These are phyloP conservation scores for Ophiobolus disseminans DNA, from an alignment of 2,329 filamentous ascomycete genomes.

Conservation along the genomic window DNA sequence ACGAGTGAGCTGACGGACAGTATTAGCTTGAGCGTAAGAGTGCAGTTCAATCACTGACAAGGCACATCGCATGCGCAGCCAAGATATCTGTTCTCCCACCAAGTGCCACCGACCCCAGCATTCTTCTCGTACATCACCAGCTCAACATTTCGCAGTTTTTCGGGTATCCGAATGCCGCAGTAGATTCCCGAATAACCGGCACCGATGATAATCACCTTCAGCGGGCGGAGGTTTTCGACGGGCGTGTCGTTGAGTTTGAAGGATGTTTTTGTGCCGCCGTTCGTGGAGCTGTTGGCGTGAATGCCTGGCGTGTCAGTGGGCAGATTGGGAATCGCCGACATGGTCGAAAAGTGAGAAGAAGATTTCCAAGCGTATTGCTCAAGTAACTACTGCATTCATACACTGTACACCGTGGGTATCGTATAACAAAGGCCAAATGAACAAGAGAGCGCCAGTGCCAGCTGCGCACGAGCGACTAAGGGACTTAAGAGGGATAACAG, in stretches of 20 bases:
- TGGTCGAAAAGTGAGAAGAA: constrained; percentile 11
- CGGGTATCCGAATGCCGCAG: constrained; percentile 53
- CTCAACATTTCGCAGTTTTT: constrained; percentile 49
- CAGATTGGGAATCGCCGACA: constrained; percentile 42
- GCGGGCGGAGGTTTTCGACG: constrained; percentile 52
- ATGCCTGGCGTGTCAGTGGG: constrained; percentile 26
- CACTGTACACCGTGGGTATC: constrained; percentile 15
- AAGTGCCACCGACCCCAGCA: constrained; percentile 48
- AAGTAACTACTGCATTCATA: constrained; percentile 12
- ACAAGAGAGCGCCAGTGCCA: not conserved
- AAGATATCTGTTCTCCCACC: constrained; percentile 53
- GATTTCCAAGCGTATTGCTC: constrained; percentile 2
- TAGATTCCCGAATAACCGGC: constrained; percentile 56
- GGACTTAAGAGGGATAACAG: constrained; percentile 9
- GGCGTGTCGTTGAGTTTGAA: constrained; percentile 47
- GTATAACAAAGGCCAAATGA: constrained; percentile 15
- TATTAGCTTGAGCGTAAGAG: constrained; percentile 2
- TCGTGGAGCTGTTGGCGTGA: constrained; percentile 14
- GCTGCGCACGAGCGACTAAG: constrained; percentile 5
- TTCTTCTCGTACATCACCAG: constrained; percentile 55
- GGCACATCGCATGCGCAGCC: constrained; percentile 55
- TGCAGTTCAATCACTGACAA: constrained; percentile 9
- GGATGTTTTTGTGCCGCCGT: constrained; percentile 14
- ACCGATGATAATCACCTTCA: constrained; percentile 55
- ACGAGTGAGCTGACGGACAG: constrained; percentile 45